Evolutionary conservation across 768 basidiomycete species (phyloP), one percentile per base, ranked within the genome.

Genomic region (Collybia nuda): DNA sequence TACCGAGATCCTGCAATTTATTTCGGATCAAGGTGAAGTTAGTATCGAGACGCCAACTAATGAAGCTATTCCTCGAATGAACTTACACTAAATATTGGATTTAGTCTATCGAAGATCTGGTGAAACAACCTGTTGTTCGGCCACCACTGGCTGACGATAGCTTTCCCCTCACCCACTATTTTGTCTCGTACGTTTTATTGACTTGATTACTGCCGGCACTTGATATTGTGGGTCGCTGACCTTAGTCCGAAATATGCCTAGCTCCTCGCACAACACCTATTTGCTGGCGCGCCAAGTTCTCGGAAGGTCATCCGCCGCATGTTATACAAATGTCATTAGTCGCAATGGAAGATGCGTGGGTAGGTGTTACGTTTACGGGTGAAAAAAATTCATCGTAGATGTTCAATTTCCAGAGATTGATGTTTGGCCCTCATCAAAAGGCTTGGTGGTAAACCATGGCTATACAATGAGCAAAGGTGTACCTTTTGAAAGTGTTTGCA

Each of bases 211-310:
- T 2, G 11, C 8, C 23, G 19, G 17, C 1, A 2, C 15, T 21
- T 45, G 2, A 39, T 28, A 23, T 4, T 42, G 32, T 15, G 15
- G 26, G 23, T 38, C 18, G 6, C 50, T 44, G 24, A 24, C 56
- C 62, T 39, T 29, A n/a, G 8, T 26, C n/a, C 47, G 43, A 56
- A 21, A 49, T 28, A 47, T 24, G 14, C 22, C 14, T 61, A 82
- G 82, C 4, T 81, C 83, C 1, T 84, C 82, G 0, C 84, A 86
- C 56, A 86, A 86, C 58, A 85, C 85, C 1, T 86, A 86, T 55
- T 73, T 86, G 0, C 65, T 84, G 2, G 72, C 79, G 1, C 71
- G 79, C 37, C 84, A 85, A 57, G 62, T 86, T 21, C 62, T 81
- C 14, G 84, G 84, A 5, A 70, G 69, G 32, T 66, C 81, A 4